Percentiles rank a stretch among this genome's conserved stretches.
Conservation (phyloP, 1,284 basidiomycete species). For the Moesziomyces antarcticus region DNA sequence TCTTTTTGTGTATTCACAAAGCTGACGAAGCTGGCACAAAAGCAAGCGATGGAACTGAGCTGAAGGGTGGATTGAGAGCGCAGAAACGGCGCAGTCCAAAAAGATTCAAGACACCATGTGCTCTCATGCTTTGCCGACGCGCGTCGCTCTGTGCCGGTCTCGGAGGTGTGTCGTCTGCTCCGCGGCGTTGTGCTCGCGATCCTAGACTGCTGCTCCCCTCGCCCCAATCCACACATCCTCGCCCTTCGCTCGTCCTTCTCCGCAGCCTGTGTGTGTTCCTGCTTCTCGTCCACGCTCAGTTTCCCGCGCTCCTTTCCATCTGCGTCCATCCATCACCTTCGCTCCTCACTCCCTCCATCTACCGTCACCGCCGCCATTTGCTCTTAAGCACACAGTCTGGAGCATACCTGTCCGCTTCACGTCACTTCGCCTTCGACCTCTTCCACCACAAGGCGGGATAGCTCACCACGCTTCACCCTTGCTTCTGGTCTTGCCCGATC, state of each 20-base stretch:
- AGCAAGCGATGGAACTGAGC: no score
- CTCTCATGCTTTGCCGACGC: background rate
- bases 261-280: background rate
- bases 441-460: no score
- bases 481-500: background rate
- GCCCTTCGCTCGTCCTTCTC: background rate
- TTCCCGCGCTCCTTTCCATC: background rate
- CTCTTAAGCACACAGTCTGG: no score
- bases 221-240: no score
- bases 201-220: background rate
- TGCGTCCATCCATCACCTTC: background rate
- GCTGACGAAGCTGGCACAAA: no score
- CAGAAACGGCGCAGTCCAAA: no score
- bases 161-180: background rate
- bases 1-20: no score
- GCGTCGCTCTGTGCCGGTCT: background rate
- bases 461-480: background rate
- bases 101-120: background rate
- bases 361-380: background rate
- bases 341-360: background rate
- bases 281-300: background rate
- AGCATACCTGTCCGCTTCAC: no score
- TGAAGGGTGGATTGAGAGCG: background rate
- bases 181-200: background rate
- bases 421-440: background rate